phyloP scores from a whole-genome alignment of 257 asterid genomes.

The Mentha longifolia region DNA sequence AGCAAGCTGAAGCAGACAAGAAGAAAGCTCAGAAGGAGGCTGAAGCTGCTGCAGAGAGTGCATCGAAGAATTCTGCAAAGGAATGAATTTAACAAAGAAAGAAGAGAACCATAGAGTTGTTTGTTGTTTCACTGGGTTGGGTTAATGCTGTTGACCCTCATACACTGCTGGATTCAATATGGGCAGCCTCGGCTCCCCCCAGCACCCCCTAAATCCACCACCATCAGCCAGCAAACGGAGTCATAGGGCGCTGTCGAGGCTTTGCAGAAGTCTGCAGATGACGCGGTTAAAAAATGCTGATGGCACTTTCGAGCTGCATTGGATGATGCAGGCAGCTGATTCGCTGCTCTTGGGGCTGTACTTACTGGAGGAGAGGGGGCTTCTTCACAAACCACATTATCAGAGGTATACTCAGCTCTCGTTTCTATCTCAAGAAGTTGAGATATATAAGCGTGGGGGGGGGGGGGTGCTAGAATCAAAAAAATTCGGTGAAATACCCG shows the following conservation, averaged over 20 bases:
- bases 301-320: slow-evolving; percentile 41
- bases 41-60: slow-evolving; percentile 60
- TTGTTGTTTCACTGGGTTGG: slow-evolving; percentile 35
- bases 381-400: neutral
- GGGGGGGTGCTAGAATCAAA: too few relatives aligned
- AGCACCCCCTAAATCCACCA: neutral
- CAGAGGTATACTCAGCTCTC: slow-evolving; percentile 32
- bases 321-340: slow-evolving; percentile 37
- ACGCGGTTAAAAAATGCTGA: slow-evolving; percentile 35
- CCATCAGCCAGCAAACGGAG: slow-evolving; percentile 35
- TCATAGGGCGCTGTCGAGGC: slow-evolving; percentile 48
- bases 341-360: slow-evolving; percentile 34
- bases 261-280: slow-evolving; percentile 41
- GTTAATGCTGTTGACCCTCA: slow-evolving; percentile 30
- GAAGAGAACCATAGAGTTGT: slow-evolving; percentile 54
- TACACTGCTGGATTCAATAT: slow-evolving; percentile 25
- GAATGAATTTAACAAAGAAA: slow-evolving; percentile 45
- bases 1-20: slow-evolving; percentile 86
- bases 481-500: too few relatives aligned
- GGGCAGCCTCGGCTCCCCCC: neutral
- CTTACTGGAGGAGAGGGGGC: slow-evolving; percentile 36
- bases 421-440: too few relatives aligned
- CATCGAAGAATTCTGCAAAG: slow-evolving; percentile 49
- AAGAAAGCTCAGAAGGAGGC: slow-evolving; percentile 92
- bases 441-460: too few relatives aligned